phyloP scores from a whole-genome alignment of 1,284 basidiomycete genomes.

The Ceratobasidium sp. region DNA sequence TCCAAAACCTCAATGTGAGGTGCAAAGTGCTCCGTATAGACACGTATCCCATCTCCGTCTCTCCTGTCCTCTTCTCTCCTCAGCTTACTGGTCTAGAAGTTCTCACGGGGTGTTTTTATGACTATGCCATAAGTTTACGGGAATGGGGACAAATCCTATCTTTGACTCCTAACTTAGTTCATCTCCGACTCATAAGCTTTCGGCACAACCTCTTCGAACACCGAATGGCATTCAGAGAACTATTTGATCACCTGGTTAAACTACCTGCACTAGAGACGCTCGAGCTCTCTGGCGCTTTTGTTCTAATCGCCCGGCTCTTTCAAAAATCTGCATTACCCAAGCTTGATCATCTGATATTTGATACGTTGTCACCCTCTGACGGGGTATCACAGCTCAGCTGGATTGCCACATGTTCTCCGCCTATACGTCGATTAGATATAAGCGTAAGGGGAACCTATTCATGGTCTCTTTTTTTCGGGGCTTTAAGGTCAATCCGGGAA shows the following conservation, averaged over 20 bases:
- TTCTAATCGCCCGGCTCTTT: background rate
- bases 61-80: background rate
- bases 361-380: background rate
- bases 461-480: background rate
- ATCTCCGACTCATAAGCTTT: background rate
- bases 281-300: conserved; percentile 12
- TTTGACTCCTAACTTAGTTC: background rate
- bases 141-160: background rate
- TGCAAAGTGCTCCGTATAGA: background rate
- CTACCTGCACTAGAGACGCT: background rate
- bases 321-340: background rate
- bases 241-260: background rate
- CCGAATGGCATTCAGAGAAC: background rate
- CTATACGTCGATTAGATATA: background rate
- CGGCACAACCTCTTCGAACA: background rate
- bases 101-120: background rate
- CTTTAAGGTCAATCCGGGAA: background rate
- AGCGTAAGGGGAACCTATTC: no score
- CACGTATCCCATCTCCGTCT: background rate
- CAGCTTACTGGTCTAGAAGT: conserved; percentile 1
- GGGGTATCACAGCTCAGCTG: background rate
- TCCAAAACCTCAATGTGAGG: background rate
- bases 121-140: no score
- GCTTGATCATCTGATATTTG: background rate
- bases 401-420: background rate